Evolutionary conservation across 345 rosid species (phyloP), one percentile per base, ranked within the genome.

Genomic region (Microthlaspi erraticum): DNA sequence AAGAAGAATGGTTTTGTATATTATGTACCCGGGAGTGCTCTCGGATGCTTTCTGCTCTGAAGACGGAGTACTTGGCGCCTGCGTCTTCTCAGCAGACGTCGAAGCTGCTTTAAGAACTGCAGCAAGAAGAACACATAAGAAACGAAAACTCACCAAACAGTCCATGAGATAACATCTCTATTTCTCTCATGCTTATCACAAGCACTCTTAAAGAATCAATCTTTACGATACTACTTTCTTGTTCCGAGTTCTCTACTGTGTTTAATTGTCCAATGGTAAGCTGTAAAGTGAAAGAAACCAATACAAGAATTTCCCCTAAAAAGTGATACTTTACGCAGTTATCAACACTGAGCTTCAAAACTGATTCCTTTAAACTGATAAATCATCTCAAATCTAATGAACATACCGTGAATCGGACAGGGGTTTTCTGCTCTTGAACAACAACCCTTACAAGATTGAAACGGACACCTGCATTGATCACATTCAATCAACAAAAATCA

Each of bases 381-480:
- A n/a, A 36, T n/a, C 18, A 43, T 44, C 41, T 63, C 55, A 54
- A 32, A 17, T 43, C n/a, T n/a, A n/a, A n/a, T 8, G 4, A 11
- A 32, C 75, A 59, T 88, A 94, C 99, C 99, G 34, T 94, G 99
- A 78, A 94, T 94, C 33, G 83, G 85, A 73, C 99, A 94, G 6
- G 96, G 98, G 68, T 94, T 94, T 76, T 92, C 95, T 2, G 99
- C 96, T 83, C 84, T 88, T 26, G 93, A 84, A 56, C 99, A 94
- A 66, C 99, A 92, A 79, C 91, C 89, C 80, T 94, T 94, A 84
- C 99, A 94, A 32, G 97, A 89, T 60, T 86, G 90, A 76, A 88
- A 92, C 0, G 96, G 99, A 73, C 99, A 94, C 83, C 97, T 94
- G 86, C 82, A 84, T 14, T 55, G 1, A 63, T 13, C 79, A 66